These are phyloP conservation scores for Epichloe gansuensis DNA, from an alignment of 2,329 filamentous ascomycete species.

Conservation along the genomic window DNA sequence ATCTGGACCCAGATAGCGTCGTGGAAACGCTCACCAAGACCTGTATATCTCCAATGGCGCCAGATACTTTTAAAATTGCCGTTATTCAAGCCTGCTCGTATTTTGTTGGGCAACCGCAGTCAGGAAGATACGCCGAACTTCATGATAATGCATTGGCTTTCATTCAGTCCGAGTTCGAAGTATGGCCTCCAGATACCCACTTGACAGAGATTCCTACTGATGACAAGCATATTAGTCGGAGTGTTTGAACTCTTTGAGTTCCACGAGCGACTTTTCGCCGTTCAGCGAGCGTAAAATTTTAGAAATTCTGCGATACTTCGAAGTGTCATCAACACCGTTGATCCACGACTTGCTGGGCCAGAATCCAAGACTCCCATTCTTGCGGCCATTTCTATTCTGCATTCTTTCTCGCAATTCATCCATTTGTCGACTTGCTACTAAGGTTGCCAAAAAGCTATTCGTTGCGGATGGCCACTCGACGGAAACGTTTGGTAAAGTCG, in stretches of 20 bases:
- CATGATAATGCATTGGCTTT: constrained; percentile 43
- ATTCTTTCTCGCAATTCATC: constrained; percentile 38
- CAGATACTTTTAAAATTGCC: constrained; percentile 48
- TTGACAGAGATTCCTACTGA: neutral
- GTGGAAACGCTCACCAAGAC: constrained; percentile 42
- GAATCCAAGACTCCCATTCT: constrained; percentile 19
- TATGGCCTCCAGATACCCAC: neutral
- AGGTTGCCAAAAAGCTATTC: constrained; percentile 37
- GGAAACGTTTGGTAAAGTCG: constrained; percentile 12
- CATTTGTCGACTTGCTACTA: constrained; percentile 34
- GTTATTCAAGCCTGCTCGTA: constrained; percentile 50
- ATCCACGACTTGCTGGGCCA: constrained; percentile 18
- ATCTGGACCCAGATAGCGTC: constrained; percentile 47
- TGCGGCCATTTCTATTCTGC: constrained; percentile 40
- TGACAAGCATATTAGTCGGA: neutral
- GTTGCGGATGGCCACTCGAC: constrained; percentile 16
- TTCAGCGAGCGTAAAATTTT: constrained; percentile 24
- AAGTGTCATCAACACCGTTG: constrained; percentile 31
- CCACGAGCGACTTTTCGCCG: constrained; percentile 14
- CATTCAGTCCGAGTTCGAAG: constrained; percentile 22
- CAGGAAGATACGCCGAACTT: constrained; percentile 38
- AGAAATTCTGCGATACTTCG: constrained; percentile 37
- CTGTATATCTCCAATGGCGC: constrained; percentile 44
- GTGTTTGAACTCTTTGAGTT: constrained; percentile 5
- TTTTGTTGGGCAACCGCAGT: constrained; percentile 41